Base-by-base conservation (phyloP, 805 yeast genomes). In the Schizosaccharomyces cryophilus region DNA sequence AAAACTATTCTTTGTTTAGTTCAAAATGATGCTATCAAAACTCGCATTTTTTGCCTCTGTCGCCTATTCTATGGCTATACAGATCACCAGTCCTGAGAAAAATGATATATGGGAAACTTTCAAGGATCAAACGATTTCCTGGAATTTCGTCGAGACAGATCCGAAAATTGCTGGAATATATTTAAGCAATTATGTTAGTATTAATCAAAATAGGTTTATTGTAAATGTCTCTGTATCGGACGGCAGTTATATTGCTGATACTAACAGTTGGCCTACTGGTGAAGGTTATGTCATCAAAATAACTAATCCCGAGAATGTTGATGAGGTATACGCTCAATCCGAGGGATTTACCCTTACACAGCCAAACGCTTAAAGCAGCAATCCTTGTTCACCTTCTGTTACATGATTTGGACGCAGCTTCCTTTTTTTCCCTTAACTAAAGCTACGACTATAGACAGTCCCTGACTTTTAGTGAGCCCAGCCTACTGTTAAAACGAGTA, bases 41-140 rank as follows among this genome's bases (percentile, higher is more conserved):
- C 30, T 51, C 24, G 21, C 38, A 4, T 51, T 51, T 29, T 51
- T 51, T 3, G 26, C 68, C 65, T 54, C 70, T 67, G 0, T 71
- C 19, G 56, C 56, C 26, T 24, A 21, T 21, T 21, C 56, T 21
- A 21, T 51, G 35, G 60, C 60, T 56, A 24, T 56, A 6, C 15
- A n/a, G 1, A 19, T 56, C 19, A 56, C 42, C 21, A 19, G 13
- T 11, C 60, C 60, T 21, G 13, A 24, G 21, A 19, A 35, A n/a
- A n/a, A 13, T n/a, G 47, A 35, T 24, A n/a, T 17, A 5, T 56
- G 60, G 60, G 11, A 15, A 21, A 40, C 47, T 40, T 19, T 19
- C 30, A 1, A n/a, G 15, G 17, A 56, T 6, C 45, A 35, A 1
- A 30, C 42, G 19, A 17, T 56, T 21, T 9, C 5, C 26, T 56